A percentile compares a stretch with the other conserved stretches of the same genome.
phyloP scores from a whole-genome alignment of 495 filamentous ascomycete species.

The Penicillium goetzii region DNA sequence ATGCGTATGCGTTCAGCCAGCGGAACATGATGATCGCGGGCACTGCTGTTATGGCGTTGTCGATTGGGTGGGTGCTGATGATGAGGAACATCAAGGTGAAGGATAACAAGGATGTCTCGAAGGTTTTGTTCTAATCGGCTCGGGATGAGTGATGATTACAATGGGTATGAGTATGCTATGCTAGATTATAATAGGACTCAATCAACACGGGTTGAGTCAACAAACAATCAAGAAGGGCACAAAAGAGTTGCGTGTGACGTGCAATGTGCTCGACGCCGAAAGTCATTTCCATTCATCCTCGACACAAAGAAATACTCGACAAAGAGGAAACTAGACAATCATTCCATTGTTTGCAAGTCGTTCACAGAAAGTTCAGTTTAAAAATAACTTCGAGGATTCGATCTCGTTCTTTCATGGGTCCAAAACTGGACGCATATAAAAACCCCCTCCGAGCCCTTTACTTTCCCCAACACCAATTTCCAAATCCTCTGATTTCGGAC shows the following conservation, averaged over 20 bases:
- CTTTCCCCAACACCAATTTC: neutral
- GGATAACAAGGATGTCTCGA: constrained; percentile 32
- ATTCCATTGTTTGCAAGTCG: too few relatives aligned
- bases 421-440: neutral
- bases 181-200: neutral
- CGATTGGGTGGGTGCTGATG: constrained; percentile 46
- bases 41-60: constrained; percentile 50
- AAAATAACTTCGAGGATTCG: too few relatives aligned
- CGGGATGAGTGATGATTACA: neutral
- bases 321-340: too few relatives aligned
- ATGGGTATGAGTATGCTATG: neutral
- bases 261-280: too few relatives aligned
- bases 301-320: too few relatives aligned
- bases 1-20: constrained; percentile 60
- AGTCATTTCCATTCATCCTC: too few relatives aligned
- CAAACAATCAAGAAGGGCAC: too few relatives aligned
- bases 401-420: too few relatives aligned
- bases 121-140: constrained; percentile 38
- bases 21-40: constrained; percentile 58
- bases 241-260: too few relatives aligned
- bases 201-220: too few relatives aligned
- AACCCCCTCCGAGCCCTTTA: neutral
- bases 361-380: too few relatives aligned
- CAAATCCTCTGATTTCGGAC: neutral
- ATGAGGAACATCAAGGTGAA: constrained; percentile 63